Evolutionary conservation across 2,329 filamentous ascomycete species (phyloP), one percentile per base, ranked within the genome.

Genomic region (Cucurbitaria berberidis): DNA sequence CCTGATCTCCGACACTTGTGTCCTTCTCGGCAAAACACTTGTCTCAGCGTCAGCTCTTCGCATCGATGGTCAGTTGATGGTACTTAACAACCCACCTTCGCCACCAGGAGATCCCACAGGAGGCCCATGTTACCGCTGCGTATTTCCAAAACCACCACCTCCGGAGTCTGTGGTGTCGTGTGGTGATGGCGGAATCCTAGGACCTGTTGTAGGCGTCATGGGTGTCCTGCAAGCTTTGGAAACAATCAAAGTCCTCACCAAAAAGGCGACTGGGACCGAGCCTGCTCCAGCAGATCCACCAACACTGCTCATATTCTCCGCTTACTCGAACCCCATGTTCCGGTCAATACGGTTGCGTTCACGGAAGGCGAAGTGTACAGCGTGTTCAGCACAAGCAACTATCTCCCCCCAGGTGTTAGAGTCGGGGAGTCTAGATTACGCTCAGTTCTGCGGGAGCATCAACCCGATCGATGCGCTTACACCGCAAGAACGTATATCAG

Each of bases 161-260:
- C 85, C 90, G 0, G 89, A 90, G 36, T 91, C 86, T 51, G 88
- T 97, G 0, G 82, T 91, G 1, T 91, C 88, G 54, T 99, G 95
- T 68, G 91, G 93, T 35, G 95, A 99, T 72, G 93, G 93, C 9
- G 95, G 95, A 0, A 92, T 99, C 8, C 68, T 99, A 1, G 95
- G 95, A 0, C 93, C 95, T 0, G 92, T 97, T 0, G 95, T 99
- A 0, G 95, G 95, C 0, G 83, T 87, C 0, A 97, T 99, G 91
- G 95, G 95, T 7, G 87, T 96, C 0, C 77, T 98, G 50, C 95
- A 98, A 77, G 93, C 95, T 0, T 79, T 96, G 1, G 92, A 98
- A 76, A 87, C 91, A 0, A 87, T 98, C 66, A 95, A 96, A 71
- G 74, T 97, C n/a, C 81, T 97, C 15, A 82, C 85, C 0, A 67